phyloP scores from a whole-genome alignment of 805 yeast genomes.

The Priceomyces castillae region DNA sequence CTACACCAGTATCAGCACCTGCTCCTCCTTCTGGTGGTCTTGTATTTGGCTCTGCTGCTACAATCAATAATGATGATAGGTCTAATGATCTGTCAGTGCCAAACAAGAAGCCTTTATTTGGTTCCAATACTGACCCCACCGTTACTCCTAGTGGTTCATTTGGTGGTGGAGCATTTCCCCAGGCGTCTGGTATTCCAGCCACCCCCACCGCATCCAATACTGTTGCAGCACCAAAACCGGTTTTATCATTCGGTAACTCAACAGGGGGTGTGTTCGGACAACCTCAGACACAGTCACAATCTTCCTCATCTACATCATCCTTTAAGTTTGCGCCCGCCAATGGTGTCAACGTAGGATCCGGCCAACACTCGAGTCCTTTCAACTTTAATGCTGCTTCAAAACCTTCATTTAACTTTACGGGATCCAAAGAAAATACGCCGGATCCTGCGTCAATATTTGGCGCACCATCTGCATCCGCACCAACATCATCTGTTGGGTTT shows the following conservation, averaged over 20 bases:
- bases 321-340: conserved; percentile 3
- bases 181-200: background rate
- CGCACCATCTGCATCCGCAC: conserved; percentile 6
- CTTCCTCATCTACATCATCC: conserved; percentile 2
- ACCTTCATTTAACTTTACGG: conserved; percentile 22
- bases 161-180: conserved; percentile 11
- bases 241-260: conserved; percentile 5
- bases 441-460: conserved; percentile 35
- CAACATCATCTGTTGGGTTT: conserved; percentile 4
- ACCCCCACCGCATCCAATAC: background rate
- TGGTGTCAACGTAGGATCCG: background rate
- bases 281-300: background rate
- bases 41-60: conserved; percentile 6
- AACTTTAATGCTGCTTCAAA: conserved; percentile 2
- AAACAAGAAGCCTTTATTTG: background rate
- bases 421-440: conserved; percentile 25
- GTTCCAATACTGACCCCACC: background rate
- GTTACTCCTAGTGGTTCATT: conserved; percentile 8
- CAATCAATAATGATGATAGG: background rate
- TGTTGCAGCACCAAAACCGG: conserved; percentile 4
- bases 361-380: conserved; percentile 1
- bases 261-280: background rate
- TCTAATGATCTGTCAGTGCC: background rate
- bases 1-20: conserved; percentile 1
- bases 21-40: conserved; percentile 6